Base-by-base conservation (phyloP, 495 filamentous ascomycete genomes). In the Amphirosellinia nigrospora region DNA sequence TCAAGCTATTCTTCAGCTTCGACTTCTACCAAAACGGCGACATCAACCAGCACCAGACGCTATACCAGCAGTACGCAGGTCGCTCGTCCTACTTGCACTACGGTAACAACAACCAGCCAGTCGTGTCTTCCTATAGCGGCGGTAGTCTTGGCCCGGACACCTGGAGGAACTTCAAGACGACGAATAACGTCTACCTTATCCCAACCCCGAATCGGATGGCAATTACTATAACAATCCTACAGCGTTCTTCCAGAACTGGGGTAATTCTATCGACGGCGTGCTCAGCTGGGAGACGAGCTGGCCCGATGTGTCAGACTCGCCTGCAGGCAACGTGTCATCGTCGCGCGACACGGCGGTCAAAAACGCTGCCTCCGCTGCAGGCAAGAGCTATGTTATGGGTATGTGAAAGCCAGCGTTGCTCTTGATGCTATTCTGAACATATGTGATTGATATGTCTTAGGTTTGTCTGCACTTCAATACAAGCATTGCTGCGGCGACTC, bases 1-100 rank as follows among this genome's bases (percentile, higher is more conserved):
- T 83, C 69, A 79, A 79, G 72, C 75, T 82, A 5, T 79, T 83
- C 72, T 81, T 83, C 65, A 79, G 76, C 39, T 82, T 81, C 60
- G 81, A 81, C 68, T 79, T 81, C 58, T 74, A 71, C 63, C 75
- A 71, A 34, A 75, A 72, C 21, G 77, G 60, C 10, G 69, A 74
- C 64, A 75, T 77, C 34, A 43, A 43, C 26, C 66, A 66, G 16
- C 77, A 80, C 63, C 76, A 66, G 39, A 43, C 46, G 30, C 74
- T 80, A 30, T 74, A 79, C 58, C 26, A 13, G 43, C 63, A 72
- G 10, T 82, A 77, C 66, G 73, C 70, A 15, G 66, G 70, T 32
- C 71, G 74, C 36, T 5, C 58, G 4, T 74, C 73, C 4, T 79
- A 83, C 63, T 77, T 76, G 39, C 62, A 55, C 48, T 77, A 78